Evolutionary conservation across 1,139 yeast genomes (phyloP), one percentile per base, ranked within the genome.

Genomic region (Saccharomyces hybrid): DNA sequence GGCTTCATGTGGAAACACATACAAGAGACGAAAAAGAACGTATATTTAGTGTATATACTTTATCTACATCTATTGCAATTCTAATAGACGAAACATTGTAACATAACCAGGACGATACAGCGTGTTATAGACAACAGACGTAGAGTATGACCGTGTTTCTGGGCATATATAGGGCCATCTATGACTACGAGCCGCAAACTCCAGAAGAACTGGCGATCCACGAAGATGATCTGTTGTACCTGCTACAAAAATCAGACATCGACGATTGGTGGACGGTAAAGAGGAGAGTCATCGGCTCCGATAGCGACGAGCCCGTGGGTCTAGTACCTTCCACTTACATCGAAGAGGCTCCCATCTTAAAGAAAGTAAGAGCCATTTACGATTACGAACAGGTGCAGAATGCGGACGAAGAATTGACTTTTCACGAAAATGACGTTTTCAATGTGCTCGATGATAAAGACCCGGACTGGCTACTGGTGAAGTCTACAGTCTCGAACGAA

Each of bases 241-340:
- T 95, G 55, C 75, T 93, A 55, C 95, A 91, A 67, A 87, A 81
- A 67, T 88, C 96, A 7, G 85, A 84, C 42, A 84, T 87, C 47
- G 99, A 93, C 72, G 98, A 93, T 62, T 93, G 99, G 99, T 93
- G 99, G 98, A 90, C 88, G 58, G 98, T 89, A 32, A 93, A 93
- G 73, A 90, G 88, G 73, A 79, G 97, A 64, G 87, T 90, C 1
- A 82, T 86, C 4, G 96, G 93, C 51, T 83, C 88, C 44, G 96
- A 89, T 64, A 86, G 82, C 16, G 96, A 89, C 53, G 99, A 93
- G 70, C 98, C 98, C 1, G 77, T 78, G 5, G 99, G 99, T 0
- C 76, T 95, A 48, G 97, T 95, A 3, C 99, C 99, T 6, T 82
- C 86, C 55, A 91, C 88, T 64, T 95, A 93, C 69, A 84, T 95